Evolutionary conservation across 1,284 basidiomycete species (phyloP).

Genomic region (Irpex sp.): DNA sequence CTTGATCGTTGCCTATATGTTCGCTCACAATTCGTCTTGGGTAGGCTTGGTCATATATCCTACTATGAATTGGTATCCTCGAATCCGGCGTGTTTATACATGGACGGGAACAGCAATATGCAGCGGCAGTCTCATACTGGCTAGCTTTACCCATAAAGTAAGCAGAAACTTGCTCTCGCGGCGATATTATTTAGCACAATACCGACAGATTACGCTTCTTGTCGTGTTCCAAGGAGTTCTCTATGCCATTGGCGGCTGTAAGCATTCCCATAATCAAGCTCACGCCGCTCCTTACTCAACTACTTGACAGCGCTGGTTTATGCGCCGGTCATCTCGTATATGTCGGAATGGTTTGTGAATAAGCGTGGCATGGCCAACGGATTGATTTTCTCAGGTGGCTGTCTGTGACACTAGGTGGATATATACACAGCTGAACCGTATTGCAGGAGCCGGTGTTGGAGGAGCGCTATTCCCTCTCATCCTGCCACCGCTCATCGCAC

Average conservation of each 20-base stretch:
- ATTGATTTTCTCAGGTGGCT: constrained; percentile 34
- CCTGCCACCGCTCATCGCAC: constrained; percentile 17
- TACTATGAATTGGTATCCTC: constrained; percentile 29
- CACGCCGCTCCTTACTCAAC: not conserved
- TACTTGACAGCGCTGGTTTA: constrained; percentile 29
- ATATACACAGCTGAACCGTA: not conserved
- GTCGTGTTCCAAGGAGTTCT: constrained; percentile 35
- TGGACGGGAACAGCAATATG: constrained; percentile 30
- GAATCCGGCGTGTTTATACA: constrained; percentile 24
- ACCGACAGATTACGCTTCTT: constrained; percentile 28
- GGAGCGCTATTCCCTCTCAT: constrained; percentile 27
- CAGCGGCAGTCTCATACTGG: constrained; percentile 29
- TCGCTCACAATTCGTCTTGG: not conserved
- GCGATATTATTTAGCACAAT: not conserved
- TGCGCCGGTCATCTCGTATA: constrained; percentile 31
- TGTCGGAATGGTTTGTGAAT: constrained; percentile 40
- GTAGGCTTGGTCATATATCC: constrained; percentile 26
- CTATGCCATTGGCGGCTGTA: constrained; percentile 36
- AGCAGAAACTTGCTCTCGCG: not conserved
- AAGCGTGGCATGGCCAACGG: constrained; percentile 38
- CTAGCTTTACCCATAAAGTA: constrained; percentile 32
- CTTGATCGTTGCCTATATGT: not conserved
- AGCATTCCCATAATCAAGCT: not conserved
- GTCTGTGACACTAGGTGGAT: not conserved
- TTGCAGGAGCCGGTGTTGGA: constrained; percentile 24